Conservation (phyloP, 768 basidiomycete species). For the Favolaschia claudopus region DNA sequence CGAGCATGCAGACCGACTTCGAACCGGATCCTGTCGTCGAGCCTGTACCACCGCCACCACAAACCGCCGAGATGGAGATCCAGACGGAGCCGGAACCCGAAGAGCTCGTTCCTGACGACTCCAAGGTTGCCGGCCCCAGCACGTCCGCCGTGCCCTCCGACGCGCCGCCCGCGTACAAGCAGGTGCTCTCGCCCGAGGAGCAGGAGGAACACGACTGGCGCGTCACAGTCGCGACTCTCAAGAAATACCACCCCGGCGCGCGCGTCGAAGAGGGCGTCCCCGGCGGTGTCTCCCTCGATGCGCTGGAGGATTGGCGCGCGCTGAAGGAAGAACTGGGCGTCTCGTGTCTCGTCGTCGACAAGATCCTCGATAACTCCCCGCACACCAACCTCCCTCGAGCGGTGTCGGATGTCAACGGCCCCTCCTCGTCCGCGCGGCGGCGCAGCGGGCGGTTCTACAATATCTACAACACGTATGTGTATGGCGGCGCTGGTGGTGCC, state of each 20-base stretch:
- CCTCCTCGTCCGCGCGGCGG: constrained; percentile 25
- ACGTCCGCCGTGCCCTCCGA: constrained; percentile 48
- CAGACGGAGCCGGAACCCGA: constrained; percentile 63
- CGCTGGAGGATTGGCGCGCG: constrained; percentile 78
- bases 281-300: constrained; percentile 71
- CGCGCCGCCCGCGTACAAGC: constrained; percentile 78
- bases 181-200: constrained; percentile 58
- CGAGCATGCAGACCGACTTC: constrained; percentile 67
- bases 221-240: constrained; percentile 64
- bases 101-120: constrained; percentile 49
- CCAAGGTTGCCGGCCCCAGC: constrained; percentile 38
- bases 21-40: constrained; percentile 41
- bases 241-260: constrained; percentile 75
- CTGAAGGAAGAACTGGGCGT: constrained; percentile 83
- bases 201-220: constrained; percentile 58
- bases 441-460: constrained; percentile 76
- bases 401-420: constrained; percentile 29
- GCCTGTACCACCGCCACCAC: constrained; percentile 40
- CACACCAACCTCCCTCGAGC: constrained; percentile 25
- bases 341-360: constrained; percentile 79
- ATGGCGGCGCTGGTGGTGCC: constrained; percentile 49
- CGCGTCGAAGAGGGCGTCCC: constrained; percentile 50
- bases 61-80: constrained; percentile 63
- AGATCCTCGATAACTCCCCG: constrained; percentile 60
- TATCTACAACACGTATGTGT: constrained; percentile 82